Base-by-base conservation (phyloP, 2,329 filamentous ascomycete species). In the Trichocomaceae sp. region DNA sequence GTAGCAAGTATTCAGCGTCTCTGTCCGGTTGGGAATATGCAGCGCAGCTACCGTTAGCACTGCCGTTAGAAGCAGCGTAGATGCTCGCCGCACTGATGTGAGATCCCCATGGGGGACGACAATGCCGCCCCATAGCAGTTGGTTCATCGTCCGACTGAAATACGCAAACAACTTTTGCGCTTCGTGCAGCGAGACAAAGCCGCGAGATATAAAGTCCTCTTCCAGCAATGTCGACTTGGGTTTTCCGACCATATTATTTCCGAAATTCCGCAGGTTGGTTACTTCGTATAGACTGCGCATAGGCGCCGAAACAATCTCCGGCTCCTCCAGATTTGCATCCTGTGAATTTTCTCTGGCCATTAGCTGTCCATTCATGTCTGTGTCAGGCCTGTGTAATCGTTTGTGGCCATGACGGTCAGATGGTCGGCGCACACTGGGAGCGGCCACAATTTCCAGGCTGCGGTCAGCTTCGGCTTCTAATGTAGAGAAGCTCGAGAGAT, bases 21-120 rank as follows among this genome's bases (percentile, higher is more conserved):
- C 70, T 5, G 77, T 78, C 48, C 76, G 77, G 41, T 75, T 76
- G 1, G 81, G 79, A 39, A 83, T 79, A 62, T 84, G 81, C 2
- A 83, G 71, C 0, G 81, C 80, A 2, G 80, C 77, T 1, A 84
- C 80, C 0, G 81, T 80, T 5, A 82, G 72, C 20, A 82, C 79
- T 0, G 79, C 78, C 0, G 77, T 79, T 0, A 80, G 78, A 10
- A 84, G 69, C 1, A 83, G 69, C 0, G 79, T 75, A 2, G 81
- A 84, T 15, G 75, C 75, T 17, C 78, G 76, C 15, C 82, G 77
- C 9, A 84, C 70, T 6, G 75, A 77, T 0, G 75, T 75, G 1
- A 82, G 66, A 5, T 77, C 75, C 45, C 70, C 69, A 57, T 80
- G 79, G 6, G 76, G 75, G 17, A 79, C 70, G 17, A 78, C 75